phyloP scores from a whole-genome alignment of 352 stramenopile genomes.

The Phytophthora parvispora region DNA sequence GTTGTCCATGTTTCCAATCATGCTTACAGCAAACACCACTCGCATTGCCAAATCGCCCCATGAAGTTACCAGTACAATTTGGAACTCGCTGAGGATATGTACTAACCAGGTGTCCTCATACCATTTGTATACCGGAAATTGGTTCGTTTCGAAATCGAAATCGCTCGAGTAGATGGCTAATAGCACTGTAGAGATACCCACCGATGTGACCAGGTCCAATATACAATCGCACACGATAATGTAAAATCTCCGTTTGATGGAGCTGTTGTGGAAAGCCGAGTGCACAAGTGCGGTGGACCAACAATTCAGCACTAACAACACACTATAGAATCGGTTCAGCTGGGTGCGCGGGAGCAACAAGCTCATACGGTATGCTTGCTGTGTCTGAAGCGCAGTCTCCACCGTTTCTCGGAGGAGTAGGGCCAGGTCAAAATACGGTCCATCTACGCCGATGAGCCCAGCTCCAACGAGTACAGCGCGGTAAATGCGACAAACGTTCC shows the following conservation, averaged over 20 bases:
- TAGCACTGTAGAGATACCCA: conserved; percentile 17
- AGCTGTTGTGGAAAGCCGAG: conserved; percentile 20
- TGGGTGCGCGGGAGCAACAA: conserved; percentile 11
- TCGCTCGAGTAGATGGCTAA: conserved; percentile 1
- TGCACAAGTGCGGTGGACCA: conserved; percentile 33
- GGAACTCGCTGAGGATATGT: conserved; percentile 42
- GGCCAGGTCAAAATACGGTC: conserved; percentile 23
- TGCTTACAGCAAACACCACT: conserved; percentile 24
- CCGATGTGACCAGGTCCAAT: conserved; percentile 23
- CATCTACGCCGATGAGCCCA: conserved; percentile 20
- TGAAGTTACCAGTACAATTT: conserved; percentile 35
- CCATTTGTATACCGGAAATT: conserved; percentile 14
- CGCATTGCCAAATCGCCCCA: conserved; percentile 22
- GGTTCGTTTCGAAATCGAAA: conserved; percentile 4
- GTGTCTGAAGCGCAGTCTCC: conserved; percentile 26
- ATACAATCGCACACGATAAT: conserved; percentile 21
- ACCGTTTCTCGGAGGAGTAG: conserved; percentile 21
- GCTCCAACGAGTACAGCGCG: neutral
- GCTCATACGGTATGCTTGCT: conserved; percentile 37
- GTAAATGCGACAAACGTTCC: neutral
- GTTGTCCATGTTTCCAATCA: conserved; percentile 27
- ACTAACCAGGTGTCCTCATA: conserved; percentile 42
- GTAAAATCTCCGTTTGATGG: conserved; percentile 14
- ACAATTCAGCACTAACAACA: conserved; percentile 35
- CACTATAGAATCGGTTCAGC: conserved; percentile 35